Conservation (phyloP, 352 stramenopile species). For the Phytophthora crassamura region DNA sequence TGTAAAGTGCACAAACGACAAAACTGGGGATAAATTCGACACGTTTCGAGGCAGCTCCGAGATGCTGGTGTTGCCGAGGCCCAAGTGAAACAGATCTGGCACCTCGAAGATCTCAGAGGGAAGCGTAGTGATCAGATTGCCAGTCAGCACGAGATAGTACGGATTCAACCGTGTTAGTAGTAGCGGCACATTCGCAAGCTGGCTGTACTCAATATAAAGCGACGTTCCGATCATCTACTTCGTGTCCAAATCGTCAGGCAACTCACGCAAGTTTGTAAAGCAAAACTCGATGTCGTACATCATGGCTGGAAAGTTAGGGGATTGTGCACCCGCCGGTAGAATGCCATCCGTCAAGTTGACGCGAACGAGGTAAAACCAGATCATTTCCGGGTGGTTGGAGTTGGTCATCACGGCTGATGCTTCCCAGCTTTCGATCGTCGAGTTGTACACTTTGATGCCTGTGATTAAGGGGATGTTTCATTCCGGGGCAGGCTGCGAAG, state of each 20-base stretch:
- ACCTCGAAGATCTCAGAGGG: constrained; percentile 31
- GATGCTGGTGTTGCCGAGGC: constrained; percentile 23
- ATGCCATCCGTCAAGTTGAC: constrained; percentile 23
- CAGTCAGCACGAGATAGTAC: constrained; percentile 27
- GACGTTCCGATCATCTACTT: constrained; percentile 31
- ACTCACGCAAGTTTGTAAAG: constrained; percentile 37
- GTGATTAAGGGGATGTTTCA: constrained; percentile 20
- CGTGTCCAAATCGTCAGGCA: constrained; percentile 42
- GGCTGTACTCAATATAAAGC: constrained; percentile 29
- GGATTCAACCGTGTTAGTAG: constrained; percentile 15
- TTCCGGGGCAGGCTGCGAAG: no score
- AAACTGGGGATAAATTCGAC: constrained; percentile 14
- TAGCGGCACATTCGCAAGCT: constrained; percentile 15
- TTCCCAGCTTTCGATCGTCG: constrained; percentile 36
- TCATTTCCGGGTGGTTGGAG: constrained; percentile 27
- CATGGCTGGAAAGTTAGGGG: constrained; percentile 13
- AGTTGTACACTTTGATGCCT: constrained; percentile 48
- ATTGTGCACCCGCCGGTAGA: constrained; percentile 18
- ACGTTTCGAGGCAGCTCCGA: constrained; percentile 21
- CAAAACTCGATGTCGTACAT: constrained; percentile 44
- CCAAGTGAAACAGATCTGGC: constrained; percentile 22
- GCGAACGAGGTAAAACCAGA: constrained; percentile 28
- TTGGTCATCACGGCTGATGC: constrained; percentile 35
- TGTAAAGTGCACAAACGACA: constrained; percentile 25
- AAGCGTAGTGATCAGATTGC: constrained; percentile 25